Conservation (phyloP, 2,329 filamentous ascomycete genomes). For the Ascochyta clinopodiicola region DNA sequence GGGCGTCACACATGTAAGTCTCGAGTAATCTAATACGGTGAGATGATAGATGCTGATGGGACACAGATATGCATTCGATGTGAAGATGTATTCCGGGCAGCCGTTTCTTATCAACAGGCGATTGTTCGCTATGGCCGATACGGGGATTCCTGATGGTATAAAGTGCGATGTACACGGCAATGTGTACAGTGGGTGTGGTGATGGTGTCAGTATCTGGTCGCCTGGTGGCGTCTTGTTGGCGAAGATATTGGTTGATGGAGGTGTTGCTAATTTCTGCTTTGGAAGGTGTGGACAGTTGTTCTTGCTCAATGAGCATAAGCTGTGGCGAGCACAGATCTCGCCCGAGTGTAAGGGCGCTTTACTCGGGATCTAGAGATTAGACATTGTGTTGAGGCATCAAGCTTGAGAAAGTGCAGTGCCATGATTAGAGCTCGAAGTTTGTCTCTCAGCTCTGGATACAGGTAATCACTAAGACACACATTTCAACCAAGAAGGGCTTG, state of each 20-base stretch:
- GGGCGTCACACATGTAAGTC: slow-evolving; percentile 25
- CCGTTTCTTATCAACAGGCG: slow-evolving; percentile 26
- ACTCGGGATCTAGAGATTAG: slow-evolving; percentile 9
- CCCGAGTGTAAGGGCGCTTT: slow-evolving; percentile 18
- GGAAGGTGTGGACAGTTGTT: slow-evolving; percentile 54
- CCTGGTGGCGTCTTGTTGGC: slow-evolving; percentile 53
- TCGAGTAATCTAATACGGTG: background rate
- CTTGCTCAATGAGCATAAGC: slow-evolving; percentile 51
- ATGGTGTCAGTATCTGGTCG: slow-evolving; percentile 58
- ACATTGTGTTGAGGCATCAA: too few relatives aligned
- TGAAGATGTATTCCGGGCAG: slow-evolving; percentile 14
- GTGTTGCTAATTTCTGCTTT: slow-evolving; percentile 58
- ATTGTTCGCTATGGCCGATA: slow-evolving; percentile 32
- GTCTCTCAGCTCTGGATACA: too few relatives aligned
- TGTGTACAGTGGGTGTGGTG: slow-evolving; percentile 58
- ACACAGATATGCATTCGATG: slow-evolving; percentile 30
- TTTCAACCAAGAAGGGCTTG: too few relatives aligned
- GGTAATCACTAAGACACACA: too few relatives aligned
- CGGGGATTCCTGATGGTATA: slow-evolving; percentile 31
- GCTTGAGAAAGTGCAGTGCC: too few relatives aligned
- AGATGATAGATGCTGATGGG: background rate
- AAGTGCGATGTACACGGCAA: slow-evolving; percentile 52
- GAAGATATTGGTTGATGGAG: slow-evolving; percentile 36
- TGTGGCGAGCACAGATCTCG: slow-evolving; percentile 25
- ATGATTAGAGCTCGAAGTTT: too few relatives aligned